A percentile compares a stretch with the other conserved stretches of the same genome.
Conservation (phyloP, 2,329 filamentous ascomycete genomes). For the Didymella glomerata region DNA sequence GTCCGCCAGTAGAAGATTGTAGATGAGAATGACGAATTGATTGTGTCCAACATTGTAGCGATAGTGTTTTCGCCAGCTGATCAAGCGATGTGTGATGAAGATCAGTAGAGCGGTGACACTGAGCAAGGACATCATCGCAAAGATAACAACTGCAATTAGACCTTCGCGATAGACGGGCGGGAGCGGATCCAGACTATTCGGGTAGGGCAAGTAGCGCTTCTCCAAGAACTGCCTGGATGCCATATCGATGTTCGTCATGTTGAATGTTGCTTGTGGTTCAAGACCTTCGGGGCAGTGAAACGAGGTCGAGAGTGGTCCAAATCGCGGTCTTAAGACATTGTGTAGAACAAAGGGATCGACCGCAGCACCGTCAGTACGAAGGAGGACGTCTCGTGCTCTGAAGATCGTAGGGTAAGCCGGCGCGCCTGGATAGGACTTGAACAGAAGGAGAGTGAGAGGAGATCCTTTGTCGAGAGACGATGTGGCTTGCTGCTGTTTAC, state of each 20-base stretch:
- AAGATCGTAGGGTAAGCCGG: conserved; percentile 9
- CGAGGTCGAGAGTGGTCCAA: conserved; percentile 7
- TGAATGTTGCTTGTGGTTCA: conserved; percentile 5
- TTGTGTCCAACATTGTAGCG: conserved; percentile 62
- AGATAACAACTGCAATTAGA: conserved; percentile 57
- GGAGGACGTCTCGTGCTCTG: conserved; percentile 14
- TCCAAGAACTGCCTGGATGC: conserved; percentile 21
- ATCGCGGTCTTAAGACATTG: conserved; percentile 28
- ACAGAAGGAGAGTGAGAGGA: background rate
- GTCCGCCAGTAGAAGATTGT: conserved; percentile 74
- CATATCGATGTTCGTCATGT: conserved; percentile 25
- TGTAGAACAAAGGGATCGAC: conserved; percentile 22
- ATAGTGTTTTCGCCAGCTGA: conserved; percentile 60
- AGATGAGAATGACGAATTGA: conserved; percentile 70
- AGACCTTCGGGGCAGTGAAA: background rate
- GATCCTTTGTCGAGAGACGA: conserved; percentile 15
- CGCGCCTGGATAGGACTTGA: background rate
- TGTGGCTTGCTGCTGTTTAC: conserved; percentile 22
- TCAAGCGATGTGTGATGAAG: conserved; percentile 62
- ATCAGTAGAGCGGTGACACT: conserved; percentile 55
- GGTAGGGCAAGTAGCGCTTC: conserved; percentile 31
- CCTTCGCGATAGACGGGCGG: conserved; percentile 47
- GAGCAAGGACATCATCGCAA: conserved; percentile 58
- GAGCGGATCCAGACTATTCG: conserved; percentile 46
- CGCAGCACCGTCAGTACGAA: conserved; percentile 7